phyloP scores from a whole-genome alignment of 495 filamentous ascomycete species.

The Xylaria intraflava region DNA sequence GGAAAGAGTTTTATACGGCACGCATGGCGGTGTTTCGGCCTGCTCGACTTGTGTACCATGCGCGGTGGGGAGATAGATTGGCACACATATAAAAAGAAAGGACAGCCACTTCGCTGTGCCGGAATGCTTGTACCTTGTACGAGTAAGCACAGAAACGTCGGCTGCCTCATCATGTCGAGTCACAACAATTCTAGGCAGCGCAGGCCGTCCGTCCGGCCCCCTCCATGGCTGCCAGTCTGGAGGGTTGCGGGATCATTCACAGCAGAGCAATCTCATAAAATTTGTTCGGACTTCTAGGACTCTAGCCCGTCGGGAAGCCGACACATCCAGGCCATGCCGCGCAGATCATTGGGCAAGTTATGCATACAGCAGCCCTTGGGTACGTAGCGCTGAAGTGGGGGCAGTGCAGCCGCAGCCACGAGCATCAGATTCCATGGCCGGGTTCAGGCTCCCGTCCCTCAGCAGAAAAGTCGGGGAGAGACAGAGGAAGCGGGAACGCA shows the following conservation, averaged over 20 bases:
- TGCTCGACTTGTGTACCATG: not conserved
- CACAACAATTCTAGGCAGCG: constrained; percentile 28
- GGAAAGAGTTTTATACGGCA: constrained; percentile 8
- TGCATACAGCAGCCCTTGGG: constrained; percentile 3
- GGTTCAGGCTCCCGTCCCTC: not conserved
- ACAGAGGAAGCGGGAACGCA: constrained; percentile 7
- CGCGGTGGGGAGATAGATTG: not conserved
- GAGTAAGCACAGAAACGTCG: constrained; percentile 15
- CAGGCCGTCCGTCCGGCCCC: not conserved
- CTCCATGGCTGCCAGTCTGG: not conserved
- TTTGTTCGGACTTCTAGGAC: constrained; percentile 3
- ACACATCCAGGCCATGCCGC: constrained; percentile 12
- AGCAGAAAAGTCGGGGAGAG: not conserved
- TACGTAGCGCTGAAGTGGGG: constrained; percentile 6
- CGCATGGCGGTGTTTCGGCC: not conserved
- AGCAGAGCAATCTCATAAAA: constrained; percentile 24
- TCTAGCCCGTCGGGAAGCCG: constrained; percentile 14
- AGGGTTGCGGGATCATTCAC: constrained; percentile 17
- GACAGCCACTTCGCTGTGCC: constrained; percentile 11
- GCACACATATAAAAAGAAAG: constrained; percentile 20
- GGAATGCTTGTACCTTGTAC: constrained; percentile 19
- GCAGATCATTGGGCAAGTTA: constrained; percentile 5
- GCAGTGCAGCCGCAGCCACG: constrained; percentile 5
- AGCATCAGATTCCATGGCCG: constrained; percentile 4
- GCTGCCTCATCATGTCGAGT: constrained; percentile 26